These are phyloP conservation scores for Cynanchum wilfordii DNA, from an alignment of 257 asterid genomes.

Conservation along the genomic window DNA sequence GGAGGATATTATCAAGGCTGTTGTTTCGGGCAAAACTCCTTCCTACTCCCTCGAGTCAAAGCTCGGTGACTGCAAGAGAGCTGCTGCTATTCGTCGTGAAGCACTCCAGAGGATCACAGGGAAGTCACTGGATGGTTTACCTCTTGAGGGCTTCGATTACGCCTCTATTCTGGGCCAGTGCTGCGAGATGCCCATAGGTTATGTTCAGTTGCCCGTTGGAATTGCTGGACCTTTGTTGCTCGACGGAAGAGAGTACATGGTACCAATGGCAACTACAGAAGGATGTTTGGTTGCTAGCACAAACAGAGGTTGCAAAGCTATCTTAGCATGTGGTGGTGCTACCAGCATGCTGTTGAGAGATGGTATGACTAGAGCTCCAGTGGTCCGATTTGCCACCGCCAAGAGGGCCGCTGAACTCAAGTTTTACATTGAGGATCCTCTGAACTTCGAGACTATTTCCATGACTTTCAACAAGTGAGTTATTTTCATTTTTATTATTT, in stretches of 20 bases:
- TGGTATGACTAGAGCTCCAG: slow-evolving; percentile 62
- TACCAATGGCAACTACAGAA: slow-evolving; percentile 64
- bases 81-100: slow-evolving; percentile 42
- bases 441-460: slow-evolving; percentile 42
- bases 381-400: slow-evolving; percentile 46
- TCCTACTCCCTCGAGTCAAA: slow-evolving; percentile 48
- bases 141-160: slow-evolving; percentile 52
- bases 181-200: slow-evolving; percentile 70
- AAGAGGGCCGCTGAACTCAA: slow-evolving; percentile 48
- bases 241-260: slow-evolving; percentile 46
- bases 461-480: slow-evolving; percentile 47
- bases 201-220: slow-evolving; percentile 57
- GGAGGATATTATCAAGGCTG: slow-evolving; percentile 34
- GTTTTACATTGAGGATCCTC: slow-evolving; percentile 44
- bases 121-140: slow-evolving; percentile 45
- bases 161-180: slow-evolving; percentile 57
- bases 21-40: slow-evolving; percentile 37
- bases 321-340: slow-evolving; percentile 46
- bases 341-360: slow-evolving; percentile 37
- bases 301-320: slow-evolving; percentile 62
- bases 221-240: slow-evolving; percentile 56
- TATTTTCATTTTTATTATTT: background rate
- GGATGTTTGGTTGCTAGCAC: slow-evolving; percentile 63
- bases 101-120: slow-evolving; percentile 51
- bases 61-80: slow-evolving; percentile 47